Evolutionary conservation across 2,329 filamentous ascomycete genomes (phyloP).

Genomic region (Plectosphaerella cucumerina): DNA sequence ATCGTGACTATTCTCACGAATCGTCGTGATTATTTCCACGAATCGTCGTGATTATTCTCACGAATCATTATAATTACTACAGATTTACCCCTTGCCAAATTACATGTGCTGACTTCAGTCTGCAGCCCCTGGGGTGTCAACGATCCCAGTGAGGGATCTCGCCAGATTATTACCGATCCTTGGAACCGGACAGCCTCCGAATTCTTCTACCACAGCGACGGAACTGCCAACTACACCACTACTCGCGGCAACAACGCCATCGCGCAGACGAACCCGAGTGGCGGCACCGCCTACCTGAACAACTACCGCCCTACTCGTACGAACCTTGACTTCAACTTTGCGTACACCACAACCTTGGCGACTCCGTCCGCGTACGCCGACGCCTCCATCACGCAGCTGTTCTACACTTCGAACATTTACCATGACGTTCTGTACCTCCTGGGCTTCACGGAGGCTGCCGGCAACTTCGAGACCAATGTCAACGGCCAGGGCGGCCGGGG

Average conservation of each 20-base stretch:
- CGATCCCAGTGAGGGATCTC: conserved; percentile 41
- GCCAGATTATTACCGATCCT: conserved; percentile 36
- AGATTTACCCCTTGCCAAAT: neutral
- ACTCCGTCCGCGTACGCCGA: conserved; percentile 35
- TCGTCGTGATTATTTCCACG: too few species aligned
- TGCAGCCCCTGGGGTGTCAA: conserved; percentile 43
- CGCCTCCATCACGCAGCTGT: conserved; percentile 48
- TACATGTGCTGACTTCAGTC: neutral
- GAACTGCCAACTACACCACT: conserved; percentile 37
- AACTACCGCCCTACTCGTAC: conserved; percentile 30
- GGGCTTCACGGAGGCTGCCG: conserved; percentile 48
- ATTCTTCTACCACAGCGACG: conserved; percentile 44
- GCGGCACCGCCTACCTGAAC: conserved; percentile 17
- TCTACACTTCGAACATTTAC: conserved; percentile 51
- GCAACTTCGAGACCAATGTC: conserved; percentile 52
- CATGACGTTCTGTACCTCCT: conserved; percentile 50
- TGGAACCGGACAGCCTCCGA: conserved; percentile 36
- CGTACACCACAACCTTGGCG: conserved; percentile 23
- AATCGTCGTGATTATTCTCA: conserved; percentile 10
- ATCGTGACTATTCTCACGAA: too few species aligned
- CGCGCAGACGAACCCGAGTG: conserved; percentile 43
- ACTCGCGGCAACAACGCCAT: conserved; percentile 51
- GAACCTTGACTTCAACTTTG: conserved; percentile 35
- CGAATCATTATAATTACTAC: conserved; percentile 10
- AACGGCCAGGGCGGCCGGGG: conserved; percentile 41